Conservation (phyloP, 345 rosid species). For the Brassica cretica region DNA sequence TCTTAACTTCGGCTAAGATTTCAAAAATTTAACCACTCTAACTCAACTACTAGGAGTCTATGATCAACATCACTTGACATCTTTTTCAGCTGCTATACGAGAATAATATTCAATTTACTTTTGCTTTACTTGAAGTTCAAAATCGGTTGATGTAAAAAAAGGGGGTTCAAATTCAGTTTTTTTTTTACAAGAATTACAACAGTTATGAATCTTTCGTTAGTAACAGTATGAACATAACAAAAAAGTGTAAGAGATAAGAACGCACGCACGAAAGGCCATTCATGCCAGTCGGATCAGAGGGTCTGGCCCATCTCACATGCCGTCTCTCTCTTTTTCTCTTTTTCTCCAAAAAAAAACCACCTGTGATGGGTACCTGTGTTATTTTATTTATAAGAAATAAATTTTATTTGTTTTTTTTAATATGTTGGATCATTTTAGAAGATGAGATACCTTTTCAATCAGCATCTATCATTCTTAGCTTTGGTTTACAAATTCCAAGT, state of each 20-base stretch:
- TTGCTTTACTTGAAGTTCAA: not conserved
- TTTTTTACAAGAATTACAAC: not conserved
- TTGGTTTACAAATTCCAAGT: conserved; percentile 27
- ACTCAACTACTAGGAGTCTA: not conserved
- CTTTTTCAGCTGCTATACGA: not conserved
- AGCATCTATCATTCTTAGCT: conserved; percentile 33
- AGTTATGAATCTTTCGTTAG: not conserved
- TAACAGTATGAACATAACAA: not conserved
- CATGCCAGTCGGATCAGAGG: conserved; percentile 35
- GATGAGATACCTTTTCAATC: conserved; percentile 25
- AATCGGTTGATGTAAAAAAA: not conserved
- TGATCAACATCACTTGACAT: not conserved
- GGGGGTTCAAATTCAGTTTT: too few relatives aligned
- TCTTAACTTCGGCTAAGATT: too few relatives aligned
- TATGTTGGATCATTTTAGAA: conserved; percentile 9
- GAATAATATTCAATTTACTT: not conserved
- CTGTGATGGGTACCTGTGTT: not conserved
- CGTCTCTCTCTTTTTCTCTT: not conserved
- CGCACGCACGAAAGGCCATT: conserved; percentile 19
- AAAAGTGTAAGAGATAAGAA: not conserved
- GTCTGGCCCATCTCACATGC: conserved; percentile 46
- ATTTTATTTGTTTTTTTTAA: not conserved
- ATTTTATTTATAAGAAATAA: not conserved
- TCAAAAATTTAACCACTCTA: not conserved
- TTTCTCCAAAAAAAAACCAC: not conserved